Base-by-base conservation (phyloP, 1,284 basidiomycete genomes). In the Ganoderma lucidum region DNA sequence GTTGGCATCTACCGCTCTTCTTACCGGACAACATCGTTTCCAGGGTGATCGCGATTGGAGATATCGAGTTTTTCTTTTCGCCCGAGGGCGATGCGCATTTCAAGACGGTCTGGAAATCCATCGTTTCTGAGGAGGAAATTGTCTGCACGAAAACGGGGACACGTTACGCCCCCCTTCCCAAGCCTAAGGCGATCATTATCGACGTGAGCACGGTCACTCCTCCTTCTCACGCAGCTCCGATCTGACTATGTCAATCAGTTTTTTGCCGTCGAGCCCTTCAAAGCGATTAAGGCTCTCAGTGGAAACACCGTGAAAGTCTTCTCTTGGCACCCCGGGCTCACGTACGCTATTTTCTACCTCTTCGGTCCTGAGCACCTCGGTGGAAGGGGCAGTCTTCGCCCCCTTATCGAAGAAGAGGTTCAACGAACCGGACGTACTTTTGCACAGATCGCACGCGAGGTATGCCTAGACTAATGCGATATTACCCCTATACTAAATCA, bases 321-420 rank as follows among this genome's bases (percentile, higher is more conserved):
- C 37, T 55, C 56, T 15, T 77, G 74, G 74, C 23, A 65, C 30
- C 61, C 73, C 0, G 73, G 71, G 32, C 39, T 69, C 23, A 70
- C 73, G 5, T 67, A 69, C 30, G 63, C 64, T 2, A 2, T 70
- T 0, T 71, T 73, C 61, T 42, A 70, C 42, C 55, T 71, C 2
- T 74, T 68, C 37, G 73, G 72, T 2, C 75, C 75, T 12, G 65
- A 69, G 65, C 59, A 67, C 14, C 23, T 67, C 2, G 75, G 73
- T 2, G 74, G 73, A 0, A 48, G 59, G 14, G 76, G 73, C 17
- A 68, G 74, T 60, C 3, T 71, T 3, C 67, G 51, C 12, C 17
- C 59, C 17, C 72, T 73, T 55, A 63, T 65, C 6, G 70, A 71
- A 61, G 66, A 67, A n/a, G 70, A 72, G 48, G 74, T 56, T 0